phyloP scores from a whole-genome alignment of 2,329 filamentous ascomycete species.

The Botryotinia calthae region DNA sequence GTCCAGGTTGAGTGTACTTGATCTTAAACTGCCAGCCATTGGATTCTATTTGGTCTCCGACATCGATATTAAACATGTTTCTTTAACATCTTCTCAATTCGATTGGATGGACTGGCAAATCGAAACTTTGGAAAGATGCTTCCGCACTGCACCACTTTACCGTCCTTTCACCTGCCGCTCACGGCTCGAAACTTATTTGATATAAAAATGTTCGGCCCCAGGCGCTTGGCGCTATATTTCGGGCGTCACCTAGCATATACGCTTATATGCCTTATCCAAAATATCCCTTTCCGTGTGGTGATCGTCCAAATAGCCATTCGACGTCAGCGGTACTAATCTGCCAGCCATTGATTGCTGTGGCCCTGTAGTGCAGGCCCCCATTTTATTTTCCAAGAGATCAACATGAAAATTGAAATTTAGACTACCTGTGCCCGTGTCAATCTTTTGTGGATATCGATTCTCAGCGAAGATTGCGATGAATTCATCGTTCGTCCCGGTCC shows the following conservation, averaged over 20 bases:
- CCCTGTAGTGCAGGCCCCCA: too few relatives aligned
- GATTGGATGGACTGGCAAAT: background rate
- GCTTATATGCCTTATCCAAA: background rate
- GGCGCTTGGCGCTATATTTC: background rate
- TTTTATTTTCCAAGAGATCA: background rate
- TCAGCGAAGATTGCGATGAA: background rate
- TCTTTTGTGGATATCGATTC: background rate
- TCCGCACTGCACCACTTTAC: background rate
- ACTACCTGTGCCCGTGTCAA: background rate
- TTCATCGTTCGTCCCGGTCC: background rate
- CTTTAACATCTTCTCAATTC: background rate
- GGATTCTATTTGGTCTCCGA: background rate
- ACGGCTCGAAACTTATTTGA: background rate
- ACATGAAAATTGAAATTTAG: background rate
- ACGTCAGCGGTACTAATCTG: background rate
- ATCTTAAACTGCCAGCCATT: background rate
- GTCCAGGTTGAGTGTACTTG: background rate
- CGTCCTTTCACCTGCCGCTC: background rate
- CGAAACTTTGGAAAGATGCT: background rate
- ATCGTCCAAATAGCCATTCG: background rate
- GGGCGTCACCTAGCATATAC: background rate
- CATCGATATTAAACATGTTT: background rate
- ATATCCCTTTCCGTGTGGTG: background rate
- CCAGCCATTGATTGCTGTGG: background rate
- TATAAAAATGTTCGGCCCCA: background rate